These are phyloP conservation scores for Urtica urens DNA, from an alignment of 306 rosid species.

Conservation along the genomic window DNA sequence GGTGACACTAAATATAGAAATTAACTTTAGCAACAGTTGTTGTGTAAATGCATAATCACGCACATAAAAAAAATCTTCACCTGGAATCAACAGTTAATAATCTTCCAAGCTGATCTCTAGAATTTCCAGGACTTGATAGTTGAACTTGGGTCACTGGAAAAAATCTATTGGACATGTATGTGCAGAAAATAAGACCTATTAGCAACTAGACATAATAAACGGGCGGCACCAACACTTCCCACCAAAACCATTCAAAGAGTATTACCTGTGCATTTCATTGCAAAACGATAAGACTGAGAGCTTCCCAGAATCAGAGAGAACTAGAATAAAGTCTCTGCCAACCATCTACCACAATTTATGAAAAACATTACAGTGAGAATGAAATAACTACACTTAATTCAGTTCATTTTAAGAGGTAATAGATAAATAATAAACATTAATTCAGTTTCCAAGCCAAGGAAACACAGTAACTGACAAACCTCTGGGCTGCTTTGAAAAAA, in stretches of 20 bases:
- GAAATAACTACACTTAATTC: no score
- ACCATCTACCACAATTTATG: constrained; percentile 39
- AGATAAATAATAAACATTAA: background rate
- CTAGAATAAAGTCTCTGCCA: constrained; percentile 78
- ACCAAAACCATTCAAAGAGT: constrained; percentile 1
- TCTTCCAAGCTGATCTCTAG: constrained; percentile 69
- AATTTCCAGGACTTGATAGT: constrained; percentile 73
- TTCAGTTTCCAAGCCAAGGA: background rate
- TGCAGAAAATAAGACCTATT: background rate
- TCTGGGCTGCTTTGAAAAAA: constrained; percentile 36
- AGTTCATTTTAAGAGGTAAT: background rate
- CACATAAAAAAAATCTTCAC: no score
- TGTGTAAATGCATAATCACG: no score
- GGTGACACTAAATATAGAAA: no score
- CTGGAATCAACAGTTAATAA: constrained; percentile 70
- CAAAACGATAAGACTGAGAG: constrained; percentile 81
- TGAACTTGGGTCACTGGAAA: constrained; percentile 62
- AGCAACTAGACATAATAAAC: constrained; percentile 4
- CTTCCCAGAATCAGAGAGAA: constrained; percentile 91
- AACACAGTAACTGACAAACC: constrained; percentile 26
- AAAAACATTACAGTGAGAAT: constrained; percentile 1
- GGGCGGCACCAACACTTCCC: background rate
- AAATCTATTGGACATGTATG: constrained; percentile 60
- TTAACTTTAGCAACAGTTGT: no score
- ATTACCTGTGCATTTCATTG: constrained; percentile 88